A percentile compares a stretch with the other conserved stretches of the same genome.
Conservation (phyloP, 257 asterid genomes). For the Nyctanthes arbortristis region DNA sequence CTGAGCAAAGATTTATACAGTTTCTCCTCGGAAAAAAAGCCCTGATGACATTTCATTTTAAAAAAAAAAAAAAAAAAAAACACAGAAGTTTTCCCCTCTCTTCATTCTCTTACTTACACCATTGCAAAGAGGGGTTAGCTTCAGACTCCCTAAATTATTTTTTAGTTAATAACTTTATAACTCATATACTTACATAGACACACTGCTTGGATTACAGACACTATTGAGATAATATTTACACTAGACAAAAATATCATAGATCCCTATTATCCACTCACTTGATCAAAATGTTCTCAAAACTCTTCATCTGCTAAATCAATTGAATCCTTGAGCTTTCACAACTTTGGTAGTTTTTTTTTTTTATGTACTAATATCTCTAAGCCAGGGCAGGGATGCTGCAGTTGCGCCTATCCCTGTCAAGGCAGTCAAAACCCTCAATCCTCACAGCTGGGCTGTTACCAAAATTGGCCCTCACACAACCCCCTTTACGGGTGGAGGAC, state of each 20-base stretch:
- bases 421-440: slow-evolving; percentile 95
- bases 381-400: slow-evolving; percentile 98
- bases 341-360: neutral
- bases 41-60: slow-evolving; percentile 36
- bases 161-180: slow-evolving; percentile 31
- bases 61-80: slow-evolving; percentile 33
- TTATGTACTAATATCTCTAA: slow-evolving; percentile 30
- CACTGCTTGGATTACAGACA: slow-evolving; percentile 39
- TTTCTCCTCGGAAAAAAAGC: slow-evolving; percentile 34
- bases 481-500: slow-evolving; percentile 62
- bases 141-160: slow-evolving; percentile 28
- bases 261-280: neutral
- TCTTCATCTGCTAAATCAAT: slow-evolving; percentile 2
- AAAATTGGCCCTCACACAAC: slow-evolving; percentile 80
- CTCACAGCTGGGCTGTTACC: slow-evolving; percentile 95
- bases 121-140: slow-evolving; percentile 39
- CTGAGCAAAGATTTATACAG: slow-evolving; percentile 37
- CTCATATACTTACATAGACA: slow-evolving; percentile 38
- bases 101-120: slow-evolving; percentile 65
- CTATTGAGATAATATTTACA: slow-evolving; percentile 55
- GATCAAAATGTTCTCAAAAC: slow-evolving; percentile 45
- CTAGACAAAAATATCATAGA: slow-evolving; percentile 36
- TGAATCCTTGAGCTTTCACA: neutral
- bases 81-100: slow-evolving; percentile 24
- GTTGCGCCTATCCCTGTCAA: slow-evolving; percentile 84